These are phyloP conservation scores for Mycena pura DNA, from an alignment of 768 basidiomycete genomes.

Conservation along the genomic window DNA sequence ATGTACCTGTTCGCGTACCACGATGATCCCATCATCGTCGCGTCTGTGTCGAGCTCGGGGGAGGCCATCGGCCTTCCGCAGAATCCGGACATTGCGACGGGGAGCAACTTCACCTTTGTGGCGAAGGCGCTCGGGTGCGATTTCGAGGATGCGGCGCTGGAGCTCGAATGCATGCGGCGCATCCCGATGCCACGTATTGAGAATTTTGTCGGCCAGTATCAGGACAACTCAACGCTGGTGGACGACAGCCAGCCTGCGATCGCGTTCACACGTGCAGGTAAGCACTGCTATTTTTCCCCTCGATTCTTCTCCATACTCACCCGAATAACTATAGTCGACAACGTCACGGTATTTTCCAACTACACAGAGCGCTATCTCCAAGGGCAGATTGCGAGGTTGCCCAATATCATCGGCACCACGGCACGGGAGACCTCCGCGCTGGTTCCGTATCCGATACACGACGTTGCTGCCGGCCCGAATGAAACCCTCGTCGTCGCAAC, in stretches of 20 bases:
- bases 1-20: conserved; percentile 9
- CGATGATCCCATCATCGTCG: conserved; percentile 18
- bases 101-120: conserved; percentile 19
- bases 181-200: conserved; percentile 9
- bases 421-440: conserved; percentile 15
- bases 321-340: too few relatives aligned
- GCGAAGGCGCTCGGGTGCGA: conserved; percentile 19
- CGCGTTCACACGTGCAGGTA: too few relatives aligned
- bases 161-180: conserved; percentile 21
- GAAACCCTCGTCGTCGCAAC: neutral
- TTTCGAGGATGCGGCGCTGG: neutral
- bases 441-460: conserved; percentile 4
- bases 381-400: conserved; percentile 4
- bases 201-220: conserved; percentile 22
- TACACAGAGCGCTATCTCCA: conserved; percentile 10
- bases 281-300: too few relatives aligned
- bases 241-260: conserved; percentile 20
- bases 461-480: conserved; percentile 11
- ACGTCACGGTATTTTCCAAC: conserved; percentile 12
- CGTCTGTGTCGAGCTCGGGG: conserved; percentile 15
- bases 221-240: conserved; percentile 10
- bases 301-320: too few relatives aligned
- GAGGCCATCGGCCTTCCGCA: neutral
- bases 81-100: neutral
- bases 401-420: conserved; percentile 14